Evolutionary conservation across 345 rosid genomes (phyloP).

Genomic region (Populus pruinosa): DNA sequence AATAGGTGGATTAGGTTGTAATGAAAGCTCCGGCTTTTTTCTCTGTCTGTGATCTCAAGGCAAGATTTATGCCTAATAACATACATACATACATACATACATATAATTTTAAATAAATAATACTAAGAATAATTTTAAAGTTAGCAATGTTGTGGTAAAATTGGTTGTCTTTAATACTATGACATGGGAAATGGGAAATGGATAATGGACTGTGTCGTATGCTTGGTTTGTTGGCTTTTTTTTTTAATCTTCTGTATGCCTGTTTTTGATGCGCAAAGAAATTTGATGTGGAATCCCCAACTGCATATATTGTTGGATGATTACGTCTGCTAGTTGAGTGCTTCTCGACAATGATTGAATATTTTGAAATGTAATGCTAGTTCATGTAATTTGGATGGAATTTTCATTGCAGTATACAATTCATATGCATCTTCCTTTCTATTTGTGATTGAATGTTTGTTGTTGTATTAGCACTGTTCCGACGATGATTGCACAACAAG

Average conservation of each 20-base stretch:
- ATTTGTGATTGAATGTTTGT: constrained; percentile 9
- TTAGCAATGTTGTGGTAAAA: not conserved
- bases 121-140: not conserved
- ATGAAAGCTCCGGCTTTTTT: not conserved
- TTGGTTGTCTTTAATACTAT: not conserved
- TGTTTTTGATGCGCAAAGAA: not conserved
- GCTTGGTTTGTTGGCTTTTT: not conserved
- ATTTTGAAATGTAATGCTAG: not conserved
- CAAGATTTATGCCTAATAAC: not conserved
- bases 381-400: not conserved
- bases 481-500: constrained; percentile 77
- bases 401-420: not conserved
- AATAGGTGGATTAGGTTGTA: not conserved
- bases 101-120: too few relatives aligned
- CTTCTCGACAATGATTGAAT: not conserved
- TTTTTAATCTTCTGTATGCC: not conserved
- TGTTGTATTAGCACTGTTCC: constrained; percentile 59
- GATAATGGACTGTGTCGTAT: not conserved
- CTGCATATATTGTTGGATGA: not conserved
- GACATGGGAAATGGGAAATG: not conserved
- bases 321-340: not conserved
- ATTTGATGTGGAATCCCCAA: not conserved
- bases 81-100: too few relatives aligned
- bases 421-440: not conserved
- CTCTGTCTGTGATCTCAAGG: not conserved